A percentile compares a stretch with the other conserved stretches of the same genome.
These are phyloP conservation scores for Agaricus subrufescens DNA, from an alignment of 768 basidiomycete species.

Conservation along the genomic window DNA sequence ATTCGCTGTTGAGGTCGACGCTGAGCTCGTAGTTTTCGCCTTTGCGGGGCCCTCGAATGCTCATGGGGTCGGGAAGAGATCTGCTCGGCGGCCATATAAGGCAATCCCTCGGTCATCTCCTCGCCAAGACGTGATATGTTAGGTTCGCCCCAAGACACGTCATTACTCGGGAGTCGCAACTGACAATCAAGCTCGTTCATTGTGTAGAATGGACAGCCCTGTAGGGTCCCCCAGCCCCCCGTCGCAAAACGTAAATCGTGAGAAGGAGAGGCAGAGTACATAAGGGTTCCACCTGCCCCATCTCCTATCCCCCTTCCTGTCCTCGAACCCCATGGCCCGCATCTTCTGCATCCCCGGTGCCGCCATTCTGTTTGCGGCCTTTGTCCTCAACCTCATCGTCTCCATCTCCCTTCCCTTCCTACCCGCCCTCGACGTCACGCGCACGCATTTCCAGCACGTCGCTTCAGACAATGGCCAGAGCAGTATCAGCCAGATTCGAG, in stretches of 20 bases:
- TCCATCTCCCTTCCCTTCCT: conserved; percentile 72
- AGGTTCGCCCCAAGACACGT: no score
- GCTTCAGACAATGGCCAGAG: conserved; percentile 19
- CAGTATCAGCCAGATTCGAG: conserved; percentile 45
- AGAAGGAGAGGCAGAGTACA: background rate
- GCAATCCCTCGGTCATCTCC: background rate
- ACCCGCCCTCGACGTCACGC: conserved; percentile 60
- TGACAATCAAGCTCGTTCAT: background rate
- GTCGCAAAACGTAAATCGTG: conserved; percentile 1
- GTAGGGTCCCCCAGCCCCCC: no score
- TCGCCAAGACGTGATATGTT: no score
- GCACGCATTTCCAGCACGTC: conserved; percentile 42
- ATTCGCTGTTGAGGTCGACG: conserved; percentile 95
- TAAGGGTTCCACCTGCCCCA: background rate
- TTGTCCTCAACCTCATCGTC: conserved; percentile 62
- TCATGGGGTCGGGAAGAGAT: conserved; percentile 26
- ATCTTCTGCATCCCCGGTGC: conserved; percentile 61
- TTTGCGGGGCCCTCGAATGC: conserved; percentile 58
- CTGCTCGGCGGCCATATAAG: background rate
- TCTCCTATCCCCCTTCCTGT: background rate
- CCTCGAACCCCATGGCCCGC: conserved; percentile 26
- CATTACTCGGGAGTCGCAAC: no score
- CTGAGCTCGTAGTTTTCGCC: conserved; percentile 98
- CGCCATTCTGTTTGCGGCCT: conserved; percentile 47
- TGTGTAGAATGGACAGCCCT: background rate